phyloP scores from a whole-genome alignment of 1,284 basidiomycete genomes.

The Cystobasidium sp. region DNA sequence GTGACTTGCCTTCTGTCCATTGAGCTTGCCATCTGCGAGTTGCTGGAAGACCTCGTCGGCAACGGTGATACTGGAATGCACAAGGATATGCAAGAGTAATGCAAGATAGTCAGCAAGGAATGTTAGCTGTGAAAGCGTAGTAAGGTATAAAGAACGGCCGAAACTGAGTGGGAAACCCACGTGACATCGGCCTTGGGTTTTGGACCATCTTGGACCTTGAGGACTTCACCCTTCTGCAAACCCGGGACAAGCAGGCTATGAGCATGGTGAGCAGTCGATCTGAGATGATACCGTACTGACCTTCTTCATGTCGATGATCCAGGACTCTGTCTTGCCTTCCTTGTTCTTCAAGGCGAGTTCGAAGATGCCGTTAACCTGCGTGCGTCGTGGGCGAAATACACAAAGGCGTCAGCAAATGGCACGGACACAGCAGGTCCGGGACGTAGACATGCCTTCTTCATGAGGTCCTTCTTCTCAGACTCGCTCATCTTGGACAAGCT shows the following conservation, averaged over 20 bases:
- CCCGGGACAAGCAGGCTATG: background rate
- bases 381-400: background rate
- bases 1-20: constrained; percentile 71
- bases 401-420: background rate
- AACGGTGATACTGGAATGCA: constrained; percentile 62
- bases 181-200: constrained; percentile 70
- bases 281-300: constrained; percentile 47
- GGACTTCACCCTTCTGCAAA: constrained; percentile 58
- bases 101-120: background rate
- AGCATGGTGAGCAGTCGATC: background rate
- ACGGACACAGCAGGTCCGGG: background rate
- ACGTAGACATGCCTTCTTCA: constrained; percentile 41
- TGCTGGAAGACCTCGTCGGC: constrained; percentile 57
- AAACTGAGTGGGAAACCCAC: background rate
- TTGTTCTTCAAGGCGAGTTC: constrained; percentile 49
- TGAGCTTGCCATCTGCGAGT: constrained; percentile 62
- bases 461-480: constrained; percentile 49
- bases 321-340: constrained; percentile 36
- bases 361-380: constrained; percentile 53
- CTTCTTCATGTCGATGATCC: constrained; percentile 94
- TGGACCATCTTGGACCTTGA: constrained; percentile 78
- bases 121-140: background rate
- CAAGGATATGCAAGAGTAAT: no score
- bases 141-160: background rate
- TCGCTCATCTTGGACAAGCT: constrained; percentile 48